Evolutionary conservation across 768 basidiomycete genomes (phyloP), one percentile per base, ranked within the genome.

Genomic region (Termitomyces sp.): DNA sequence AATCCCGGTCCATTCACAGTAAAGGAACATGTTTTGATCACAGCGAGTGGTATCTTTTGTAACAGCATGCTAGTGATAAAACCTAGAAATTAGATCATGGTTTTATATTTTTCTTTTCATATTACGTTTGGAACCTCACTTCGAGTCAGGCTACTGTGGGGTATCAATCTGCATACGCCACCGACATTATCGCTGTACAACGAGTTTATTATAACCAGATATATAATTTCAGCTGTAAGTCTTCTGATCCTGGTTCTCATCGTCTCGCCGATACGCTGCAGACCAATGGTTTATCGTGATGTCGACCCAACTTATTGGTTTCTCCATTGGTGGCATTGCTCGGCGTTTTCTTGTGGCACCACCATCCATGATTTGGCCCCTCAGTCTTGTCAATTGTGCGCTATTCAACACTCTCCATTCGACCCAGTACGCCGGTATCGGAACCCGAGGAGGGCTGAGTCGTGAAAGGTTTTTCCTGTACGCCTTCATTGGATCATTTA

Each of bases 1-100:
- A 92, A 92, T 70, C 89, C 90, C 0, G 91, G 91, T 32, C 87
- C 84, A 2, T 92, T 92, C 73, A 81, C 82, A 2, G 83, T 91
- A 70, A 92, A 91, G 69, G 89, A 91, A 66, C 88, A 90, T 69
- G 91, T 90, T 51, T 70, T 83, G 62, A 77, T 83, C 64, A 81
- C 80, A 56, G 78, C 83, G 63, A 65, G 80, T 66, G 14, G 2
- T 17, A 40, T 42, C 50, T 20, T 45, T 38, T 61, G 50, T 34
- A 20, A 31, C 37, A 45, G 14, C 45, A 56, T 49, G 6, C 54
- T 12, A 38, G 17, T 43, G 17, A 20, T 38, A 1, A 43, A 8
- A 34, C 43, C 20, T 11, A 2, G 14, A n/a, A 29, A 49, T 49
- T 67, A 69, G 69, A 71, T 74, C 45, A 80, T 78, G 78, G 79